Base-by-base conservation (phyloP, 306 rosid species). In the Oemleria cerasiformis region DNA sequence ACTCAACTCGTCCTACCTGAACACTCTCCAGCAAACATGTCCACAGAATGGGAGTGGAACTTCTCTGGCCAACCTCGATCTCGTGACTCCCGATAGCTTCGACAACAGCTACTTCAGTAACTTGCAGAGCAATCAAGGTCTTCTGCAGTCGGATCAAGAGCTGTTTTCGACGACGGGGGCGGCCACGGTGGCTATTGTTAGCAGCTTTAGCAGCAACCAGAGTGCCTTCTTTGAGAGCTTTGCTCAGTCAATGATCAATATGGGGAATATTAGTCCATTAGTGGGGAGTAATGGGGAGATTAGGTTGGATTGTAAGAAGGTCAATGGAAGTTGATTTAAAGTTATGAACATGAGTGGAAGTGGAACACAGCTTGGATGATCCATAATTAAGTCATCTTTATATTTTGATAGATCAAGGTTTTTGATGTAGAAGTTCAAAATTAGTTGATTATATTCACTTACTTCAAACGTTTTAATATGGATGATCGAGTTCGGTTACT, bases 231-330 rank as follows among this genome's bases (percentile, higher is more conserved):
- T 86, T 58, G 39, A 45, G 9, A 84, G 77, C 6, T 92, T 92
- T 73, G 90, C 84, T 40, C 80, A 73, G 41, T 84, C 97, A 10
- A 87, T 86, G 90, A 81, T 87, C 9, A 92, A 87, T 6, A 89
- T 92, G 96, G 97, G 92, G 3, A 87, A 86, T 63, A 87, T 92
- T 0, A 81, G 78, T 49, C 92, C 90, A 0, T 75, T 83, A 34
- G 86, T 87, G 0, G 92, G 86, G 20, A 83, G 19, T 4, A 86
- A 69, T 6, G 97, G 97, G 40, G 71, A 89, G 64, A 85, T 89
- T 56, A 83, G 90, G 79, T 55, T 17, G 4, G 81, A 89, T n/a
- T 89, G 92, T 63, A 86, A 65, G 85, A 88, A 81, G 73, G 80
- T 86, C 49, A 88, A 82, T 41, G 88, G 89, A 67, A 80, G 88